Percentiles rank a stretch among this genome's conserved stretches.
phyloP scores from a whole-genome alignment of 225 moss, liverwort and hornwort genomes.

The Marchantia paleacea region DNA sequence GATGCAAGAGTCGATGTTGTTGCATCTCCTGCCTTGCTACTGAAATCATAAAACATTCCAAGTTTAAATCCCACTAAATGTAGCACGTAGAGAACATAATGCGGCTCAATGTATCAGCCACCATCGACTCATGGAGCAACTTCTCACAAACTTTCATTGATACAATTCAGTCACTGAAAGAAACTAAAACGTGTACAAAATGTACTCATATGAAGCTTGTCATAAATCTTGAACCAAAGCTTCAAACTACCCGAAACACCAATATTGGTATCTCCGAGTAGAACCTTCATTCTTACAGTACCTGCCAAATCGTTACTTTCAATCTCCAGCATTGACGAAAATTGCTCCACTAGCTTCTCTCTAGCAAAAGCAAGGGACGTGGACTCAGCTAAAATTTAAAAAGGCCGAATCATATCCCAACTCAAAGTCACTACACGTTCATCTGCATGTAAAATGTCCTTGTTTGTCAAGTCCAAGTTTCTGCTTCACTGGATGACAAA shows the following conservation, averaged over 20 bases:
- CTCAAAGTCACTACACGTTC: neutral
- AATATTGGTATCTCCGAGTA: neutral
- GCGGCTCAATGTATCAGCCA: no score
- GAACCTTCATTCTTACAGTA: constrained; percentile 18
- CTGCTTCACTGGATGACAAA: neutral
- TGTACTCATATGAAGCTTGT: no score
- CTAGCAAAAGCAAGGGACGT: constrained; percentile 26
- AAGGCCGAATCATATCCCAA: neutral
- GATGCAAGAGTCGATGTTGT: constrained; percentile 77
- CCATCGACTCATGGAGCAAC: no score
- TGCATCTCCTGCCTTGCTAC: constrained; percentile 92
- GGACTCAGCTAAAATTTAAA: neutral
- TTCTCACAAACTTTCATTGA: no score
- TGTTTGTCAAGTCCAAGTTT: neutral
- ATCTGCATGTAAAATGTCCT: neutral
- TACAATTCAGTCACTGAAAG: no score
- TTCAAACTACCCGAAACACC: neutral
- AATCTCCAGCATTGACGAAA: constrained; percentile 89
- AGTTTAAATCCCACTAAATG: neutral
- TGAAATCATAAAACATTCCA: constrained; percentile 34
- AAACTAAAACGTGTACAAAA: no score
- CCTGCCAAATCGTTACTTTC: constrained; percentile 83
- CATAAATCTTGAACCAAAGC: neutral
- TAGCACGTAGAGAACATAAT: no score
- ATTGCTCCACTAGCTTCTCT: constrained; percentile 93